Evolutionary conservation across 345 rosid species (phyloP).

Genomic region (Corchorus capsularis): DNA sequence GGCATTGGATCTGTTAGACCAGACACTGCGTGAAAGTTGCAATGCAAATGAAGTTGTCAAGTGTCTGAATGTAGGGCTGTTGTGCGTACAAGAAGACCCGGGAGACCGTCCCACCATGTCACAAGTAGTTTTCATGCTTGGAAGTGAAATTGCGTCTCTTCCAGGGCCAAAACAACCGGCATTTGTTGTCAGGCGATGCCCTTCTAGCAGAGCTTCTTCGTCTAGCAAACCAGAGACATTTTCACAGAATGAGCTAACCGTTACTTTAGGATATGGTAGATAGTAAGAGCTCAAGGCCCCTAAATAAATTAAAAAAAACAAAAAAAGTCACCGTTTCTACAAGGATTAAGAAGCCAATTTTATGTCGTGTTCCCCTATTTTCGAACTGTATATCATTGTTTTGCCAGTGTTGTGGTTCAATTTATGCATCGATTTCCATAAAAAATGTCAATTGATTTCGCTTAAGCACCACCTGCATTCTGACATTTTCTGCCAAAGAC

Average conservation of each 20-base stretch:
- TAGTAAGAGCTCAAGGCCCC: not conserved
- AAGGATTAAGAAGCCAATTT: not conserved
- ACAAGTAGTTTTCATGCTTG: slow-evolving; percentile 15
- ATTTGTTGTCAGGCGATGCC: slow-evolving; percentile 16
- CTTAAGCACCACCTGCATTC: not conserved
- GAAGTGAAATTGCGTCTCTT: slow-evolving; percentile 16
- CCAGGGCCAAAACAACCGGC: slow-evolving; percentile 24
- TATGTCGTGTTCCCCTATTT: not conserved
- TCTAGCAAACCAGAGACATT: slow-evolving; percentile 16
- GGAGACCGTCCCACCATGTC: slow-evolving; percentile 25
- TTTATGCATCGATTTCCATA: not conserved
- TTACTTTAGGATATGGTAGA: slow-evolving; percentile 19
- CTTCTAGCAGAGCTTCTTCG: slow-evolving; percentile 17
- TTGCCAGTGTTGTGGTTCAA: not conserved
- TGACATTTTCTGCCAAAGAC: not conserved
- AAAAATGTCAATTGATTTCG: too few relatives aligned
- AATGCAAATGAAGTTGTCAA: not conserved
- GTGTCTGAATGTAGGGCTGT: slow-evolving; percentile 12
- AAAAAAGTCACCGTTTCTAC: not conserved
- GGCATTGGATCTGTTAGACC: slow-evolving; percentile 17
- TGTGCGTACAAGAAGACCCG: slow-evolving; percentile 25
- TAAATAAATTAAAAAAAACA: too few relatives aligned
- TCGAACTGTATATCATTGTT: not conserved
- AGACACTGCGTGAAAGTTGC: slow-evolving; percentile 4
- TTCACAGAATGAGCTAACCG: slow-evolving; percentile 14